These are phyloP conservation scores for Apiotrichum gracile DNA, from an alignment of 1,284 basidiomycete genomes.

Conservation along the genomic window DNA sequence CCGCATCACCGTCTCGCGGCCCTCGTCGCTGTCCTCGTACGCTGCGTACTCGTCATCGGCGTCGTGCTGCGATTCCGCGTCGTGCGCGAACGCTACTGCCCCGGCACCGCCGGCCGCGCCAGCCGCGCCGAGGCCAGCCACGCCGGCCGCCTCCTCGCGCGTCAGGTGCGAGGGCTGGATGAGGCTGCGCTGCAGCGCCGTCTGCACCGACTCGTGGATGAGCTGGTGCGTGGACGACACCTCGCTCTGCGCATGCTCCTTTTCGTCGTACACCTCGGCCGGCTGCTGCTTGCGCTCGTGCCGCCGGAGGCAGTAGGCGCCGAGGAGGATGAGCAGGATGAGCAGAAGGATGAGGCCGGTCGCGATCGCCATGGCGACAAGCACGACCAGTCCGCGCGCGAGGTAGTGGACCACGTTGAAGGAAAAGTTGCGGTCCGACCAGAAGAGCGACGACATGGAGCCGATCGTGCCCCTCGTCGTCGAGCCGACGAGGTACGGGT, in stretches of 20 bases:
- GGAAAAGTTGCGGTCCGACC: slow-evolving; percentile 67
- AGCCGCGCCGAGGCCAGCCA: slow-evolving; percentile 11
- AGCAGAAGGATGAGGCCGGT: slow-evolving; percentile 91
- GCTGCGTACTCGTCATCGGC: slow-evolving; percentile 5
- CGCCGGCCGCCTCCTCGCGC: neutral
- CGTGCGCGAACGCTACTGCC: slow-evolving; percentile 34
- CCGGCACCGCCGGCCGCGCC: slow-evolving; percentile 17
- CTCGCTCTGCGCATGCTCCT: slow-evolving; percentile 59
- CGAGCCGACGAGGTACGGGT: slow-evolving; percentile 74
- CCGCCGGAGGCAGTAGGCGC: slow-evolving; percentile 54
- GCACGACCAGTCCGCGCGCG: slow-evolving; percentile 85
- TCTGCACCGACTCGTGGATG: slow-evolving; percentile 78
- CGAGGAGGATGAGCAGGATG: slow-evolving; percentile 81
- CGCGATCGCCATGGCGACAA: slow-evolving; percentile 94
- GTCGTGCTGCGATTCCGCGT: slow-evolving; percentile 6
- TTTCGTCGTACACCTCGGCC: slow-evolving; percentile 51
- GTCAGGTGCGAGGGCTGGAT: neutral
- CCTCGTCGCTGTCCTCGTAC: slow-evolving; percentile 29
- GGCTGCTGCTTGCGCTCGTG: slow-evolving; percentile 48
- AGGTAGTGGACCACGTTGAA: slow-evolving; percentile 70
- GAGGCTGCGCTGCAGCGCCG: slow-evolving; percentile 55
- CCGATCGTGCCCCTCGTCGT: slow-evolving; percentile 65
- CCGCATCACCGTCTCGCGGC: slow-evolving; percentile 42
- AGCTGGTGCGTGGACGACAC: slow-evolving; percentile 58
- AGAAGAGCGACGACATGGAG: slow-evolving; percentile 70